Evolutionary conservation across 371 early-diverging fungal genomes (phyloP), one percentile per base, ranked within the genome.

Genomic region (Choanephora cucurbitarum): DNA sequence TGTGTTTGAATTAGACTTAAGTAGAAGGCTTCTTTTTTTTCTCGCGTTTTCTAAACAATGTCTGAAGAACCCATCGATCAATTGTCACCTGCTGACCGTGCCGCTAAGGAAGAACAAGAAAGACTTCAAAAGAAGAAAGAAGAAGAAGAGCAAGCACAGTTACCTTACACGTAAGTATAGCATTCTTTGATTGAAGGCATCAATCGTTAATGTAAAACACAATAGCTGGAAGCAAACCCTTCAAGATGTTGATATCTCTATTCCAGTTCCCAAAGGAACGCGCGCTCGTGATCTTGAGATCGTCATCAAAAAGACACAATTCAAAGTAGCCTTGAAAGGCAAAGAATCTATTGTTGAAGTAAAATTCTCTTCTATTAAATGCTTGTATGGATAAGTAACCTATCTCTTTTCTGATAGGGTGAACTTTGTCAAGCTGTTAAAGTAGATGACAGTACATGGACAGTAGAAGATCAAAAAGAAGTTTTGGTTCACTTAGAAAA

Each of bases 401-500:
- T 28, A 28, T 5, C 3, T 7, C 28, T 28, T 28, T 28, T 33
- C 39, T 21, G 14, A 23, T 60, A 91, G 86, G 95, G 92, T 10
- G 83, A 85, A 44, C 72, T 95, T 22, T 85, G 80, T 73, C 85
- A 87, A 52, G 66, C 73, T 7, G 72, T 95, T 54, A 85, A 85
- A 57, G 49, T 87, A 10, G 95, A 94, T 33, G 95, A 95, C 43
- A 84, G 85, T 41, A 92, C 92, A 2, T 95, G 96, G 96, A 80
- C 86, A 11, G 41, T 95, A 60, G 81, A 86, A 49, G 83, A 90
- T 57, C 82, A 80, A 63, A 77, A 85, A 31, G 90, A 91, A 70
- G 62, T 95, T 9, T 57, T 73, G 13, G 80, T 95, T 28, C 91
- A 93, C 52, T 66, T 95, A 49, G 96, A 95, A 70, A 95, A 95